These are phyloP conservation scores for Apostasia shenzhenica DNA, from an alignment of 106 monocot genomes.

Conservation along the genomic window DNA sequence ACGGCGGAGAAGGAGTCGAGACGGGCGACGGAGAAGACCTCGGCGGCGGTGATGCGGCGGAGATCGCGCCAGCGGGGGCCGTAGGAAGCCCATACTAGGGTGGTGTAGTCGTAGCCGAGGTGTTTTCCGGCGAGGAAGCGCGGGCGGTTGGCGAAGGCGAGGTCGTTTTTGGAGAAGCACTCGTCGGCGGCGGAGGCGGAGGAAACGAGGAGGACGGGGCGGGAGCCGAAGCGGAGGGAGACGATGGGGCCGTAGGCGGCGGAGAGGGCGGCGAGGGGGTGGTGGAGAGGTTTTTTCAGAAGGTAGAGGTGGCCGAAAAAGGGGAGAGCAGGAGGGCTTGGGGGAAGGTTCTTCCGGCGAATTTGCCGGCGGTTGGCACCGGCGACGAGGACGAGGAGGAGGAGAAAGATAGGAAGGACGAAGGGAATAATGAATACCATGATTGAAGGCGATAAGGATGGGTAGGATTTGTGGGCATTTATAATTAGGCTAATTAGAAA, in stretches of 20 bases:
- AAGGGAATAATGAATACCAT: too few relatives aligned
- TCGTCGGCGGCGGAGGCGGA: constrained; percentile 27
- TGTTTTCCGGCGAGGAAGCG: constrained; percentile 7
- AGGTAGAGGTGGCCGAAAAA: constrained; percentile 47
- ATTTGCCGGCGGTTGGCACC: too few relatives aligned
- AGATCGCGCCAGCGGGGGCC: constrained; percentile 51
- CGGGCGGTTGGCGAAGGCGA: constrained; percentile 46
- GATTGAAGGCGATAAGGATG: too few relatives aligned
- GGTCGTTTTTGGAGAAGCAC: constrained; percentile 40
- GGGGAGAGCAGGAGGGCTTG: neutral
- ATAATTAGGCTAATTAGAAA: too few relatives aligned
- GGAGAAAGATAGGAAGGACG: too few relatives aligned
- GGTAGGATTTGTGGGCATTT: too few relatives aligned
- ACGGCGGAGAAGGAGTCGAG: constrained; percentile 8
- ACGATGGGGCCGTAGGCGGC: constrained; percentile 25
- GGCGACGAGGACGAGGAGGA: too few relatives aligned
- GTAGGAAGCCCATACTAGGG: constrained; percentile 23
- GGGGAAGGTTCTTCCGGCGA: too few relatives aligned
- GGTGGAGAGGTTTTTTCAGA: constrained; percentile 31
- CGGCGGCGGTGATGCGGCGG: constrained; percentile 26
- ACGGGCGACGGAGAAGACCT: constrained; percentile 35
- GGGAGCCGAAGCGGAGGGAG: constrained; percentile 40
- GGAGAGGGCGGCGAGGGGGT: constrained; percentile 17
- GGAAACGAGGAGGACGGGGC: constrained; percentile 36
- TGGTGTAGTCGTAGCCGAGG: constrained; percentile 24